phyloP scores from a whole-genome alignment of 257 asterid species.

The Ilex aquifolium region DNA sequence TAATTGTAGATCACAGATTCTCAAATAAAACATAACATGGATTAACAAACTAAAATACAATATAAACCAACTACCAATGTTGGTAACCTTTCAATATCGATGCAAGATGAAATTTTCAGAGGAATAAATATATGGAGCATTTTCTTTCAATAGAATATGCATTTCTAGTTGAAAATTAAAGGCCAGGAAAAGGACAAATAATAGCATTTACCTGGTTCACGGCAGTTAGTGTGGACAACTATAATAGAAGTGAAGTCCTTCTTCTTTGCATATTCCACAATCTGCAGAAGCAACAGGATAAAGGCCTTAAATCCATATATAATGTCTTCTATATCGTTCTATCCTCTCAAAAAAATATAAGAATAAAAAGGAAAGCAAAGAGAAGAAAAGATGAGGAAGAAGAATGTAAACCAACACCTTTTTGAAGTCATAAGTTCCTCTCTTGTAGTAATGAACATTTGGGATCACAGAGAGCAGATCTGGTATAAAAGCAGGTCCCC shows the following conservation, averaged over 20 bases:
- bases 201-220: slow-evolving; percentile 68
- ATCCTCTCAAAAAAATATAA: neutral
- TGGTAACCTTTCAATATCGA: neutral
- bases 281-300: slow-evolving; percentile 33
- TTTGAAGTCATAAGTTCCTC: slow-evolving; percentile 49
- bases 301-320: neutral
- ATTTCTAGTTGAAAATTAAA: too few species aligned
- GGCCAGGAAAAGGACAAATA: neutral
- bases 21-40: too few species aligned
- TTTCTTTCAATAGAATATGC: too few species aligned
- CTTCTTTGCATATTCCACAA: too few species aligned
- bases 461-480: slow-evolving; percentile 80
- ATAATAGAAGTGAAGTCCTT: slow-evolving; percentile 57
- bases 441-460: slow-evolving; percentile 67
- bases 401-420: slow-evolving; percentile 6
- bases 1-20: too few species aligned
- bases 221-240: slow-evolving; percentile 90
- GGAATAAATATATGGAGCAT: too few species aligned
- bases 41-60: too few species aligned
- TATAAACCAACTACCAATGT: slow-evolving; percentile 3
- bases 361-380: neutral
- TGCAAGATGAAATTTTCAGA: too few species aligned
- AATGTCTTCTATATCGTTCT: neutral
- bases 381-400: slow-evolving; percentile 4
- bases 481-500: slow-evolving; percentile 81